These are phyloP conservation scores for Datisca glomerata DNA, from an alignment of 306 rosid species.

Conservation along the genomic window DNA sequence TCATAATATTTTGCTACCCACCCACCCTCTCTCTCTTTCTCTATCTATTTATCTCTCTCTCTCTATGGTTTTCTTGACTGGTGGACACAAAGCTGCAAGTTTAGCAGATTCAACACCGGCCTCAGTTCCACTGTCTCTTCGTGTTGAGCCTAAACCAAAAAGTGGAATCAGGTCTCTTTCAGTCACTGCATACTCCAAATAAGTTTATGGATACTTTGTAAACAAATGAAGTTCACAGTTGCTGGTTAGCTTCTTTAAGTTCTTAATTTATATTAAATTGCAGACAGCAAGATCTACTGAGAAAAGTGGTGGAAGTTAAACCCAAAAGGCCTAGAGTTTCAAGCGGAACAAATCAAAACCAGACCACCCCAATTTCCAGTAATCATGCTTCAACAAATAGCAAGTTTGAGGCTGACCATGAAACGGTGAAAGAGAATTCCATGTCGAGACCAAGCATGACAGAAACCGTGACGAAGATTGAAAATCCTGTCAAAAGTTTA, in stretches of 20 bases:
- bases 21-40: neutral
- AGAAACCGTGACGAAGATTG: constrained; percentile 21
- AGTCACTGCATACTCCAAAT: no score
- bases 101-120: constrained; percentile 89
- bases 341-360: constrained; percentile 20
- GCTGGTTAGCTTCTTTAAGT: neutral
- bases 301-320: constrained; percentile 80
- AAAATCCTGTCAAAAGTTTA: constrained; percentile 46
- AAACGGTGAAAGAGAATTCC: constrained; percentile 22
- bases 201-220: neutral
- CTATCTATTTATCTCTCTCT: neutral
- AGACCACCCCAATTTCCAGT: constrained; percentile 14
- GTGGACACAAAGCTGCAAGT: constrained; percentile 71
- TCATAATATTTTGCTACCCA: no score
- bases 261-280: constrained; percentile 4
- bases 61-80: constrained; percentile 41
- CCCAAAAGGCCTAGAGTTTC: constrained; percentile 67
- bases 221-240: neutral
- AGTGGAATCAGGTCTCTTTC: constrained; percentile 75
- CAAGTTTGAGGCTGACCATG: constrained; percentile 14
- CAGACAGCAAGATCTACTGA: constrained; percentile 88
- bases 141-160: constrained; percentile 92
- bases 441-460: constrained; percentile 13
- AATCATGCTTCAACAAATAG: constrained; percentile 11
- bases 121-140: constrained; percentile 61